Base-by-base conservation (phyloP, 495 filamentous ascomycete species). In the Podospora bellae-mahoneyi region DNA sequence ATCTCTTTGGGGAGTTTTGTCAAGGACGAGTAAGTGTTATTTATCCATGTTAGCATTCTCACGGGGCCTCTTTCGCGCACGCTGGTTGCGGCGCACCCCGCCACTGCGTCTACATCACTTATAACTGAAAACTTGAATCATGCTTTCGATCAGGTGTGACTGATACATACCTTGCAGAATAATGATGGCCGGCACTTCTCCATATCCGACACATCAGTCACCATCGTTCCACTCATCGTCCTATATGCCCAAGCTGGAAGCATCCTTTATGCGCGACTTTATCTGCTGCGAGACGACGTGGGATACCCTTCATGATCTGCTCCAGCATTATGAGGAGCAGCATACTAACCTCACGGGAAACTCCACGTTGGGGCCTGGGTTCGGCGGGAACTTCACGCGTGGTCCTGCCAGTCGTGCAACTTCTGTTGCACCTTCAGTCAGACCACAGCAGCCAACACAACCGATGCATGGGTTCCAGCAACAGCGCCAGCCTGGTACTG, bases 151-250 rank as follows among this genome's bases (percentile, higher is more conserved):
- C 71, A 68, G 60, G 70, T 58, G 65, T 77, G 54, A 66, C 78
- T 75, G 72, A 73, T 70, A 63, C 15, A 10, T n/a, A 34, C 7
- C 58, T 64, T 68, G 10, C 71, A 99, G 94, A 77, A 95, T 97
- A 75, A 90, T 95, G 73, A 97, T 97, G 93, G 89, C 91, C 63
- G 94, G 95, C 67, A 97, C 95, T 18, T 99, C 95, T 19, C 95
- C 95, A 18, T 96, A 93, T 76, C 75, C 79, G 53, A 82, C 80
- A 39, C 92, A 96, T 75, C 91, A 95, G 77, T 96, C 94, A 20
- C 93, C 96, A 2, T 97, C 94, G 7, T 97, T 90, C 72, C 96
- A 99, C 74, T 99, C 95, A 7, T 97, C 94, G 0, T 98, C 95
- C 32, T 99, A 99, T 79, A 87, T 98, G 55, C 95, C 95, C 6